Evolutionary conservation across 2,329 filamentous ascomycete genomes (phyloP).

Genomic region (Penicillium sp.): DNA sequence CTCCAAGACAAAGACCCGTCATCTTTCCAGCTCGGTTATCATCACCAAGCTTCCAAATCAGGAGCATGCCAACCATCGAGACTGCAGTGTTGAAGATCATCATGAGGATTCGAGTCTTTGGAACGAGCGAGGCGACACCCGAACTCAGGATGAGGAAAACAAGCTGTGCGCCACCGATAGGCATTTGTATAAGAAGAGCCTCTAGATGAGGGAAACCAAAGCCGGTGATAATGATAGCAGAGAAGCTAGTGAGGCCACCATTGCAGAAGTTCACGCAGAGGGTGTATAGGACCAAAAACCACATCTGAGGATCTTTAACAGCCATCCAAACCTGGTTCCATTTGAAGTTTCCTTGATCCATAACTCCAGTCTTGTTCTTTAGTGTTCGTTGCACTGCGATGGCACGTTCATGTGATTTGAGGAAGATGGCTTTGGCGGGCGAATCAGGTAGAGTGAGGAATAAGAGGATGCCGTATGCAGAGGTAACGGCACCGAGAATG

Average conservation of each 20-base stretch:
- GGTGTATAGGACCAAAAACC: conserved; percentile 35
- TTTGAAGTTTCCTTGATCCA: conserved; percentile 50
- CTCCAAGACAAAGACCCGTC: conserved; percentile 31
- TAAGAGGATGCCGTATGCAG: conserved; percentile 13
- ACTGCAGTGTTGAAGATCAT: conserved; percentile 35
- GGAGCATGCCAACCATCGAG: conserved; percentile 35
- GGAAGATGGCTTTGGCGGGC: conserved; percentile 44
- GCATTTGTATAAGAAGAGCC: conserved; percentile 41
- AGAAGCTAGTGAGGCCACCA: conserved; percentile 38
- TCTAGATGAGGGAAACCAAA: conserved; percentile 42
- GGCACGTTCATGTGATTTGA: conserved; percentile 42
- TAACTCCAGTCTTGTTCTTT: conserved; percentile 55
- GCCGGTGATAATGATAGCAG: conserved; percentile 35
- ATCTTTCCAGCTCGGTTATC: conserved; percentile 29
- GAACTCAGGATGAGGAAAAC: conserved; percentile 35
- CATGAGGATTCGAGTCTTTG: conserved; percentile 30
- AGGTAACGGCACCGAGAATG: conserved; percentile 14
- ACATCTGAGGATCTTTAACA: conserved; percentile 33
- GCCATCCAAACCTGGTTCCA: conserved; percentile 43
- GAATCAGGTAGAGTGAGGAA: conserved; percentile 25
- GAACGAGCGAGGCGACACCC: conserved; percentile 28
- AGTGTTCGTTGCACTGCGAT: conserved; percentile 56
- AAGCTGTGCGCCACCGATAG: conserved; percentile 34
- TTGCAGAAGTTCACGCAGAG: conserved; percentile 37
- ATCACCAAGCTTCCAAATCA: conserved; percentile 33